Base-by-base conservation (phyloP, 805 yeast genomes). In the Myxozyma kluyveri region DNA sequence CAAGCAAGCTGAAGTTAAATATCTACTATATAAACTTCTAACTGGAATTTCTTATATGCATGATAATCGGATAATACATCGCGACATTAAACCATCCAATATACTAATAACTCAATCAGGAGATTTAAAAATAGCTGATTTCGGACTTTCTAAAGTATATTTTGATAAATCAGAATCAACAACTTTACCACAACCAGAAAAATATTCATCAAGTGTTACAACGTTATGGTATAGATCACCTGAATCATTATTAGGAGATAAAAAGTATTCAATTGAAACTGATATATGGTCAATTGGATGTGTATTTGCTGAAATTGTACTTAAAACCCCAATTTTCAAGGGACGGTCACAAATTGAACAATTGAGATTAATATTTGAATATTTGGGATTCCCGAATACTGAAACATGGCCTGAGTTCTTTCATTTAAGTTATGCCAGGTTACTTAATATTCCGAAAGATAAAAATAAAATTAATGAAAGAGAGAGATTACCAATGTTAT, bases 261-360 rank as follows among this genome's bases (percentile, higher is more conserved):
- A 67, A 72, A 42, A 47, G 12, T 67, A 67, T 49, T 54, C 63
- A 18, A 47, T 52, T 7, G 62, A 61, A 3, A 75, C 77, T 23
- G 83, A 78, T 59, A 66, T 78, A 65, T 78, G 83, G 83, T 78
- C 81, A 0, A 67, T 78, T n/a, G 83, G 83, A 7, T 79, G 83
- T 67, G 80, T 79, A 2, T 78, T 78, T 60, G 82, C 74, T 1
- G 82, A 78, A 60, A 64, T 78, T 29, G 71, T 76, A 52, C 68
- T 71, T 2, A 64, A 65, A 22, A 70, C 70, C 55, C 80, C 80
- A 2, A 70, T 77, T 4, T 64, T 78, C 57, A 71, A 68, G 19
- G 81, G 80, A 3, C 65, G 68, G 42, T 65, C 75, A 4, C 81
- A 76, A 61, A 63, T 74, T 7, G 74, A 75, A 50, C 81, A 77